Evolutionary conservation across 345 rosid species (phyloP), one percentile per base, ranked within the genome.

Genomic region (Aegle marmelos): DNA sequence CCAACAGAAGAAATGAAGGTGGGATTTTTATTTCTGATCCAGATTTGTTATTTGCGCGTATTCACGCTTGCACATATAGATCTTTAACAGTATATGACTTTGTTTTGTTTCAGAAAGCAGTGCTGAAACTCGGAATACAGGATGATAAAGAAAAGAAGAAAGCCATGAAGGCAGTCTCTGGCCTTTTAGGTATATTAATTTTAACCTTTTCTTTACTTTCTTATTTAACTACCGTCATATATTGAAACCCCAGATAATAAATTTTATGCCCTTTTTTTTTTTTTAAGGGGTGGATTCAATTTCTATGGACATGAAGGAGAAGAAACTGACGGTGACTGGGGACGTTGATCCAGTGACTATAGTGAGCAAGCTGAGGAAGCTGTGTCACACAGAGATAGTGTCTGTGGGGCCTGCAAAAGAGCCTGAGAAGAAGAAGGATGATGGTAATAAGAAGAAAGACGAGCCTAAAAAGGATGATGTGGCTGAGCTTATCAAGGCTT

Each of bases 341-440:
- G 86, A 83, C 39, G 41, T 88, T 16, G 97, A 90, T 83, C 76
- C 91, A 22, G 80, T 87, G 1, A 1, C 0, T 3, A 64, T 88
- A 1, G 93, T 82, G 65, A 54, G 64, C 67, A 91, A 93, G 77
- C 69, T 93, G 72, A 86, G 89, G 78, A 93, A 91, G 79, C 24
- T 85, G 0, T 91, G 93, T 68, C 53, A 39, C 48, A 73, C 94
- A 1, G 88, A 88, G 0, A 84, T 92, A 16, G 58, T 88, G 19
- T 79, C 92, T 8, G 94, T 88, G 6, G 97, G 90, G 75, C 90
- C 80, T 28, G 90, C 87, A 33, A 92, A 91, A 79, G 88, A 89
- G 77, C 88, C 87, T 0, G 91, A 89, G 77, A 81, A 85, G 82
- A 87, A 89, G 83, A 88, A 84, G 78, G 31, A 41, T 9, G 83